Percentiles rank a stretch among this genome's conserved stretches.
Conservation (phyloP, 2,329 filamentous ascomycete species). For the Chaetomiaceae sp. region DNA sequence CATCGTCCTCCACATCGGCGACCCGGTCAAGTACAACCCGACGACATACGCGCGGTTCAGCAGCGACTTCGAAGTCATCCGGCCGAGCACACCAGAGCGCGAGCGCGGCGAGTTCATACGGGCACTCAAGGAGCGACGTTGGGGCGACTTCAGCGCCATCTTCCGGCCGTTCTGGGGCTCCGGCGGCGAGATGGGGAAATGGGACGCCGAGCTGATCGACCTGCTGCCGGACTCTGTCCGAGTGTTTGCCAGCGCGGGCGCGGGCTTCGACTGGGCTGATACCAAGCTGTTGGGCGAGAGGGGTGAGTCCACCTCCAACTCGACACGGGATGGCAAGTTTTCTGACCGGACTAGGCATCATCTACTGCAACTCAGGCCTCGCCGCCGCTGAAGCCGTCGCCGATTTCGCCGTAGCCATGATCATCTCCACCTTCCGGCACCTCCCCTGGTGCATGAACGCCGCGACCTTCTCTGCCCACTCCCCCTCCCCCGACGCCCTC, state of each 20-base stretch:
- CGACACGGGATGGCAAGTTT: too few relatives aligned
- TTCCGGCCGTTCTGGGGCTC: slow-evolving; percentile 57
- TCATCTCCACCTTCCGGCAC: slow-evolving; percentile 65
- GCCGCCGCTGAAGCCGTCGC: slow-evolving; percentile 69
- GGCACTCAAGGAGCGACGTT: slow-evolving; percentile 47
- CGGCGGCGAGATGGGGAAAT: slow-evolving; percentile 62
- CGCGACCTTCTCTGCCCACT: slow-evolving; percentile 40
- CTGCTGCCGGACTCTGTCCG: slow-evolving; percentile 52
- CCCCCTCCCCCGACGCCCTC: not conserved
- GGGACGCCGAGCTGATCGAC: slow-evolving; percentile 56
- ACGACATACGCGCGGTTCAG: slow-evolving; percentile 43
- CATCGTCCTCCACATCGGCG: slow-evolving; percentile 72
- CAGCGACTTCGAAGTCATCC: slow-evolving; percentile 45
- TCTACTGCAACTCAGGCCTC: slow-evolving; percentile 69
- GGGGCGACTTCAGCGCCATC: slow-evolving; percentile 50
- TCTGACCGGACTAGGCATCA: slow-evolving; percentile 43
- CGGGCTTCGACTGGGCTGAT: slow-evolving; percentile 64
- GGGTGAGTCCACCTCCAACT: slow-evolving; percentile 39
- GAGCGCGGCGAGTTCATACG: slow-evolving; percentile 45
- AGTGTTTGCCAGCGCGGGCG: slow-evolving; percentile 62
- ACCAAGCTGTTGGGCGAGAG: slow-evolving; percentile 55
- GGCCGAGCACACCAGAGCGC: slow-evolving; percentile 48
- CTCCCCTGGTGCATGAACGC: slow-evolving; percentile 61
- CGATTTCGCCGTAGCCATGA: slow-evolving; percentile 64
- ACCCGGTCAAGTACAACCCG: slow-evolving; percentile 50